A percentile compares a stretch with the other conserved stretches of the same genome.
These are phyloP conservation scores for Hanseniaspora thailandica DNA, from an alignment of 805 yeast genomes.

Conservation along the genomic window DNA sequence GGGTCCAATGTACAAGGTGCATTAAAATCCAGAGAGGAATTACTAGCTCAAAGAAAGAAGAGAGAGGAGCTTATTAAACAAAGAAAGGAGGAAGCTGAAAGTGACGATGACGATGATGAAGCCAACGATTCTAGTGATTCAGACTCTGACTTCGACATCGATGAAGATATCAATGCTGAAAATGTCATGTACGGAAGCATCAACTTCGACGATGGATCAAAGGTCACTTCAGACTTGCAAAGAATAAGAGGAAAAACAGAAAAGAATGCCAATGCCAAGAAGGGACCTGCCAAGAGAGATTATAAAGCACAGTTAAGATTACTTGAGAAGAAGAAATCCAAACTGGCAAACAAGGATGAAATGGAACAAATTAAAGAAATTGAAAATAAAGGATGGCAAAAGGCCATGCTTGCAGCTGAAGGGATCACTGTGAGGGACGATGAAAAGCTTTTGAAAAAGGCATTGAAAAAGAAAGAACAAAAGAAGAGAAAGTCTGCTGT, in stretches of 20 bases:
- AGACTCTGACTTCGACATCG: constrained; percentile 28
- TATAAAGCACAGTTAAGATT: constrained; percentile 67
- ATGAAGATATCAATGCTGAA: constrained; percentile 26
- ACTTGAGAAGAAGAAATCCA: constrained; percentile 61
- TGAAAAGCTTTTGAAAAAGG: constrained; percentile 74
- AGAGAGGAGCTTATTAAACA: constrained; percentile 28
- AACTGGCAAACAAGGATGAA: constrained; percentile 48
- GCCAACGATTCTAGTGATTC: constrained; percentile 33
- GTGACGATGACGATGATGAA: constrained; percentile 21
- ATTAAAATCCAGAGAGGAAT: constrained; percentile 71
- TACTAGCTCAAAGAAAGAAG: constrained; percentile 52
- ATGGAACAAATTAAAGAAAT: constrained; percentile 44
- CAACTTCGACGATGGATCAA: constrained; percentile 68
- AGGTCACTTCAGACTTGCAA: constrained; percentile 60
- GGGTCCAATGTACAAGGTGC: constrained; percentile 75
- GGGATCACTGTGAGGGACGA: constrained; percentile 84
- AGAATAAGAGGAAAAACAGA: constrained; percentile 40
- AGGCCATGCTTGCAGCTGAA: constrained; percentile 73
- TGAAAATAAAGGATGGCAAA: constrained; percentile 76
- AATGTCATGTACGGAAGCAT: constrained; percentile 68
- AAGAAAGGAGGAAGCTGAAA: constrained; percentile 26
- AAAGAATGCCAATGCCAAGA: constrained; percentile 36
- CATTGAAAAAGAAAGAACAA: constrained; percentile 72
- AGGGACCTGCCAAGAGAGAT: constrained; percentile 81
- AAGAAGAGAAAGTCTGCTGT: constrained; percentile 73